Conservation (phyloP, 805 yeast species). For the Cyberlindnera maritima region DNA sequence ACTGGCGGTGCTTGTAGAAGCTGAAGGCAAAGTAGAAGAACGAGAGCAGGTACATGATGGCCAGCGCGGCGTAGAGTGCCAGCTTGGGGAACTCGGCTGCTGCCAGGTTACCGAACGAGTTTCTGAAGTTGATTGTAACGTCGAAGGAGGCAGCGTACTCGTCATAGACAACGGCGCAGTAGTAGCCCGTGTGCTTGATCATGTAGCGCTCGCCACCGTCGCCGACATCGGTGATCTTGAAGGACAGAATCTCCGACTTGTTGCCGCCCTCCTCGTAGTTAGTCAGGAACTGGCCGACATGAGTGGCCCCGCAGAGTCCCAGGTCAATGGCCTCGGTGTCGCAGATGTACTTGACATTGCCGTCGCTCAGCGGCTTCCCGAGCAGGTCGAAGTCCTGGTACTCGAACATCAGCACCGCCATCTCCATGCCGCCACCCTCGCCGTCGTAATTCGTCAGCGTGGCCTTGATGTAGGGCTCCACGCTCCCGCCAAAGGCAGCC, state of each 20-base stretch:
- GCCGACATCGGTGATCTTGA: constrained; percentile 55
- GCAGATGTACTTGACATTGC: constrained; percentile 63
- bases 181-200: constrained; percentile 79
- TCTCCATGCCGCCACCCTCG: constrained; percentile 31
- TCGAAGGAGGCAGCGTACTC: constrained; percentile 42
- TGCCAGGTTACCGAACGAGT: constrained; percentile 85
- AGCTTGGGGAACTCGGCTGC: constrained; percentile 91
- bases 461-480: constrained; percentile 58
- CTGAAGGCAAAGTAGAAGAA: constrained; percentile 83
- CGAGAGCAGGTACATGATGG: constrained; percentile 79
- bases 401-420: constrained; percentile 78
- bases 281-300: constrained; percentile 64
- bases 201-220: constrained; percentile 61
- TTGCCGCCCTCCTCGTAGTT: constrained; percentile 39
- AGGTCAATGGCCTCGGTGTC: constrained; percentile 60
- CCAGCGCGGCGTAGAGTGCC: constrained; percentile 82
- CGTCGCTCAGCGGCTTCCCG: constrained; percentile 52
- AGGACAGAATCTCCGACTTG: constrained; percentile 55
- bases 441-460: constrained; percentile 34
- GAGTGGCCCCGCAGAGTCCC: constrained; percentile 50
- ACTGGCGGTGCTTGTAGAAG: constrained; percentile 80
- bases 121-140: constrained; percentile 79
- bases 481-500: constrained; percentile 81
- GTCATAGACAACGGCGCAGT: constrained; percentile 77
- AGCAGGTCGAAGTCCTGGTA: constrained; percentile 70